Evolutionary conservation across 2,329 filamentous ascomycete genomes (phyloP), one percentile per base, ranked within the genome.

Genomic region (Pseudopithomyces maydicus): DNA sequence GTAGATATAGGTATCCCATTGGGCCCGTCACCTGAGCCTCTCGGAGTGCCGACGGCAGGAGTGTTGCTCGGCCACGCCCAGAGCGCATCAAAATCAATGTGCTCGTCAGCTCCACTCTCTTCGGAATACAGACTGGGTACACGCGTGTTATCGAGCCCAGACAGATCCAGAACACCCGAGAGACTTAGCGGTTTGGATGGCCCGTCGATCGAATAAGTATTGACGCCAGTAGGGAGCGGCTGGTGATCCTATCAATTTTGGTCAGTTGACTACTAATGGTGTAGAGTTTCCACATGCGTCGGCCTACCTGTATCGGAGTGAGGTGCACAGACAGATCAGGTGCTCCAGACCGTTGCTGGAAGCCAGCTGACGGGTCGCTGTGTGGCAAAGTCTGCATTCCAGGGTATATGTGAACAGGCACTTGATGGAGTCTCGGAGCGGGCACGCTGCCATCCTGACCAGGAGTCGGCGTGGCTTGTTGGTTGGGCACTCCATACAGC

Each of bases 71-170:
- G 75, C 76, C 76, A 78, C 6, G 69, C 70, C 76, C 75, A 79
- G 23, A 79, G 52, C 12, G 74, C 69, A 58, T 78, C 76, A 39
- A 79, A 78, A 20, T 79, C 76, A 51, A 79, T 76, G 19, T 75
- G 69, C 47, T 78, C 75, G 36, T 78, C 77, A 2, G 64, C 66
- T 36, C 69, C 67, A 23, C 68, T 72, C 15, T 74, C 71, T 26
- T 76, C 74, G 1, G 61, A 67, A 22, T 72, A 66, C 45, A 75
- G 51, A 29, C 66, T 72, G 1, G 73, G 74, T 7, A 73, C 69
- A 0, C 69, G 57, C 8, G 71, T 72, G 23, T 63, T 62, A 23
- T 76, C 74, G 7, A 77, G 63, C 2, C 67, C 70, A 7, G 72
- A 75, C 6, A 78, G 64, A 56, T 78, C 75, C 19, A 78, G 66